Conservation (phyloP, 208 protist genomes). For the Lotmaria passim region DNA sequence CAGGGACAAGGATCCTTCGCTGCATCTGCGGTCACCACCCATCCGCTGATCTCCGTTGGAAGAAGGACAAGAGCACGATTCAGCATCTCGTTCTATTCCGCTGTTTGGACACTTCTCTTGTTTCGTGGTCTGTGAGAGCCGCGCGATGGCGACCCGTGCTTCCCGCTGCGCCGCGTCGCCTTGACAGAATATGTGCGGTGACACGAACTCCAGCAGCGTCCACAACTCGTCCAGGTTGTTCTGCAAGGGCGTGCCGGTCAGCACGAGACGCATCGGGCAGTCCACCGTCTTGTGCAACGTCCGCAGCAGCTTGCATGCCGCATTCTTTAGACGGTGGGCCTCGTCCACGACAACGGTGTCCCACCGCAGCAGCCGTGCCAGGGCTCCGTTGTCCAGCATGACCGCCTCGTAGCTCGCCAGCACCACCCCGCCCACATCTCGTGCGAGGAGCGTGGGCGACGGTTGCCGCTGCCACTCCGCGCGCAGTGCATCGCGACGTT, state of each 20-base stretch:
- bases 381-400: slow-evolving; percentile 44
- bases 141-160: slow-evolving; percentile 61
- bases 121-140: too few species aligned
- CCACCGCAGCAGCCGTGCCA: slow-evolving; percentile 41
- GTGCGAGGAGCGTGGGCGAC: slow-evolving; percentile 20
- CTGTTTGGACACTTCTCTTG: too few species aligned
- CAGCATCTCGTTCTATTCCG: too few species aligned
- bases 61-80: too few species aligned
- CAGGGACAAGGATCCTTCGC: too few species aligned
- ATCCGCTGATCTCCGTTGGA: too few species aligned
- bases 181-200: slow-evolving; percentile 90
- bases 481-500: slow-evolving; percentile 47
- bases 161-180: slow-evolving; percentile 26
- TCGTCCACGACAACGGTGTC: slow-evolving; percentile 92
- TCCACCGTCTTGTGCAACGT: slow-evolving; percentile 93
- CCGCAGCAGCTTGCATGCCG: slow-evolving; percentile 82
- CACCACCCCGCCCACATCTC: slow-evolving; percentile 57
- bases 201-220: slow-evolving; percentile 98
- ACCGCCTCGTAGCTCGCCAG: slow-evolving; percentile 96
- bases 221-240: slow-evolving; percentile 98
- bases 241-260: slow-evolving; percentile 97
- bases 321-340: slow-evolving; percentile 95
- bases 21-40: too few species aligned
- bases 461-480: slow-evolving; percentile 38
- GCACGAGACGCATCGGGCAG: slow-evolving; percentile 93